phyloP scores from a whole-genome alignment of 2,329 filamentous ascomycete species.

The Didymella keratinophila region DNA sequence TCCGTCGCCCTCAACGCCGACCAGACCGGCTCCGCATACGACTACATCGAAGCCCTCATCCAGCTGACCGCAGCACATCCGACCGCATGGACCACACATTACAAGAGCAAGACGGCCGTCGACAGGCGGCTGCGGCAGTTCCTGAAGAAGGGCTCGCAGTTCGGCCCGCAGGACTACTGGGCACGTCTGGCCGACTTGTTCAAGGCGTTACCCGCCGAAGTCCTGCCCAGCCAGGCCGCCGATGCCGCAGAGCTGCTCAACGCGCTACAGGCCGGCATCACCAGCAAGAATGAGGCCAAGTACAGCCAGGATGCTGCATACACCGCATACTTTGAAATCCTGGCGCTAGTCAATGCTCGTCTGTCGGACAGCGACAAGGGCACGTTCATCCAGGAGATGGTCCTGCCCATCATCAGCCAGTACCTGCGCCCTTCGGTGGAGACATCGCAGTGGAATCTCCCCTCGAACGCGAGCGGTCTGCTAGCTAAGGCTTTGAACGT shows the following conservation, averaged over 20 bases:
- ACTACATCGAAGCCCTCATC: constrained; percentile 73
- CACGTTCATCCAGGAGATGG: constrained; percentile 56
- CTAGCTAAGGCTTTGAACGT: constrained; percentile 54
- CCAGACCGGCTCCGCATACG: constrained; percentile 76
- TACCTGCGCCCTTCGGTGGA: constrained; percentile 60
- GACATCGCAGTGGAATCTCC: constrained; percentile 60
- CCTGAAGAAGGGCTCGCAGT: constrained; percentile 83
- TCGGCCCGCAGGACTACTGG: constrained; percentile 79
- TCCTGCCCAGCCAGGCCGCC: constrained; percentile 63
- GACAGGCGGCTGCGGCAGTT: constrained; percentile 72
- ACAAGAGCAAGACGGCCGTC: constrained; percentile 64
- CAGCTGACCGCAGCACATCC: constrained; percentile 71
- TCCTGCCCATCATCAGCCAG: constrained; percentile 62
- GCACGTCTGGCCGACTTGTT: constrained; percentile 69
- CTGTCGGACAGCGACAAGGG: constrained; percentile 55
- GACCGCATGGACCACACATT: constrained; percentile 75
- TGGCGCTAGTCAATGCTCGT: constrained; percentile 56
- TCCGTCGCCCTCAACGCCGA: constrained; percentile 75
- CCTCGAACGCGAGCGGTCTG: constrained; percentile 50
- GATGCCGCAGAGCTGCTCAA: constrained; percentile 69
- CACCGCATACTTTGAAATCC: constrained; percentile 74
- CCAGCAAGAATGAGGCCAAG: constrained; percentile 75
- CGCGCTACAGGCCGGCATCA: constrained; percentile 75
- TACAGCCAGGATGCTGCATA: constrained; percentile 74
- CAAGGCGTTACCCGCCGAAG: constrained; percentile 60